These are phyloP conservation scores for Kregervanrija pseudodelftensis DNA, from an alignment of 805 yeast genomes.

Conservation along the genomic window DNA sequence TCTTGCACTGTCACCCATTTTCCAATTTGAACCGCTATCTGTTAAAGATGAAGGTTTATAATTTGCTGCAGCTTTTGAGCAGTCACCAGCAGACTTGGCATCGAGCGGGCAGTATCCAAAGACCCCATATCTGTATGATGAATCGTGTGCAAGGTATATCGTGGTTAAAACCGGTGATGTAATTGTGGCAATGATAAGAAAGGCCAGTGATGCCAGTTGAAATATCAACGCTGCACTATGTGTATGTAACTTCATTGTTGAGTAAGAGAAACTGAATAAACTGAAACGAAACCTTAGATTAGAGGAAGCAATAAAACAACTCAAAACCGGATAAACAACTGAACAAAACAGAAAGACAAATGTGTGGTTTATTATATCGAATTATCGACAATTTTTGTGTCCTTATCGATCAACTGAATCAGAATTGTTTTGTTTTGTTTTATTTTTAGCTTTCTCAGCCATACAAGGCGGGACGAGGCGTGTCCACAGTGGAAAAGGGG, in stretches of 20 bases:
- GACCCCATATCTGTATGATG: constrained; percentile 47
- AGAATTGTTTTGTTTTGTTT: too few species aligned
- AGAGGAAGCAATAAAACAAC: too few species aligned
- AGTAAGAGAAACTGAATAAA: neutral
- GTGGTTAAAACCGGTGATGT: constrained; percentile 51
- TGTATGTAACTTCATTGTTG: constrained; percentile 13
- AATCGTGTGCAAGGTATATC: constrained; percentile 43
- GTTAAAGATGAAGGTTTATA: constrained; percentile 30
- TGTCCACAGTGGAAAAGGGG: too few species aligned
- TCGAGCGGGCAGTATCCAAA: constrained; percentile 52
- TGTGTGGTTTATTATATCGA: neutral
- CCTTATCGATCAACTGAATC: neutral
- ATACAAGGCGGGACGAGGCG: too few species aligned
- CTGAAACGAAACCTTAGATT: too few species aligned
- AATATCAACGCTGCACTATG: constrained; percentile 33
- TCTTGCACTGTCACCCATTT: constrained; percentile 38
- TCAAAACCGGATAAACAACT: too few species aligned
- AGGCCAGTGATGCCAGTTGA: constrained; percentile 50
- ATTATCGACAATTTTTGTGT: neutral
- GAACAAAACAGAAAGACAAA: neutral
- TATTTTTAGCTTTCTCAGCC: too few species aligned
- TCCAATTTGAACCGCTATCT: constrained; percentile 34
- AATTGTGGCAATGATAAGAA: constrained; percentile 52
- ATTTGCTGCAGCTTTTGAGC: constrained; percentile 30
- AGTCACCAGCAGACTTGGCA: constrained; percentile 3